A percentile compares a stretch with the other conserved stretches of the same genome.
Evolutionary conservation across 768 basidiomycete genomes (phyloP).

Genomic region (Royoungia palumana): DNA sequence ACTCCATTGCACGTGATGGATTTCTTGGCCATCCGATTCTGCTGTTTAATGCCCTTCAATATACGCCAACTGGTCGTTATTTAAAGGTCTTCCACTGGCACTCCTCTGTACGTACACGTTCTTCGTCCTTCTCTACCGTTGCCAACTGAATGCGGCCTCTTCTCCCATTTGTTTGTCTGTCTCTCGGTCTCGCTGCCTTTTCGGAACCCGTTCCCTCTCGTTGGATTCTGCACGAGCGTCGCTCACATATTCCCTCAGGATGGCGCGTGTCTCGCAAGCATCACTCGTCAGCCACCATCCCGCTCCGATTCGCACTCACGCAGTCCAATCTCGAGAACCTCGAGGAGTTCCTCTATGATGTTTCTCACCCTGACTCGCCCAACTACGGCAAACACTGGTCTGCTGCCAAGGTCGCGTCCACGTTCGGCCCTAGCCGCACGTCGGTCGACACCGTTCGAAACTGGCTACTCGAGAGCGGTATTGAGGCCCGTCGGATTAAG

Average conservation of each 20-base stretch:
- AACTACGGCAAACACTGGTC: slow-evolving; percentile 48
- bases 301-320: slow-evolving; percentile 44
- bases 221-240: slow-evolving; percentile 18
- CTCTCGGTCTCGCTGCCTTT: slow-evolving; percentile 11
- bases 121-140: background rate
- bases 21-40: too few species aligned
- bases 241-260: slow-evolving; percentile 37
- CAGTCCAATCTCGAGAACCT: slow-evolving; percentile 41
- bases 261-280: slow-evolving; percentile 34
- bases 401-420: slow-evolving; percentile 35
- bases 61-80: slow-evolving; percentile 8
- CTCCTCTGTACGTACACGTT: background rate
- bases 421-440: slow-evolving; percentile 39
- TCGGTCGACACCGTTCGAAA: slow-evolving; percentile 36
- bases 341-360: slow-evolving; percentile 39
- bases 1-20: too few species aligned
- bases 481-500: slow-evolving; percentile 35
- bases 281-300: slow-evolving; percentile 32
- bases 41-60: slow-evolving; percentile 31
- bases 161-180: slow-evolving; percentile 18
- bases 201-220: slow-evolving; percentile 10
- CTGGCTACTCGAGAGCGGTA: slow-evolving; percentile 41
- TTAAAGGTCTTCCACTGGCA: too few species aligned
- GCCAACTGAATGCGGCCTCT: slow-evolving; percentile 16
- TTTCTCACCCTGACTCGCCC: slow-evolving; percentile 43